Base-by-base conservation (phyloP, 768 basidiomycete genomes). In the Mycena indigotica region DNA sequence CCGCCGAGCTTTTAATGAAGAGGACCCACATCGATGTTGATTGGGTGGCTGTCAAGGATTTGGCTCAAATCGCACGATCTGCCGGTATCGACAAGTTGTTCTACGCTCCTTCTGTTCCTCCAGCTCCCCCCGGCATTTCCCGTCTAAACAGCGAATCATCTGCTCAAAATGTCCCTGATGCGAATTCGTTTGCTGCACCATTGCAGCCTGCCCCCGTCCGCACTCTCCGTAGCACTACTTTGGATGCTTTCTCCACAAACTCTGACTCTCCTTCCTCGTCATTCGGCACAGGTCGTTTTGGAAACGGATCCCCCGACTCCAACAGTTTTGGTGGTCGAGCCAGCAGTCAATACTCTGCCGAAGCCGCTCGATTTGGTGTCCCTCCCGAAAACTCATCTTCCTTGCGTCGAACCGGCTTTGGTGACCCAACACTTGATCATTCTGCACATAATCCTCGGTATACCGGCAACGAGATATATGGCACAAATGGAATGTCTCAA, bases 1-100 rank as follows among this genome's bases (percentile, higher is more conserved):
- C 84, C 8, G 76, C 86, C 25, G 87, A 92, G 60, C 80, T 98
- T 24, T 84, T 91, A 29, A 88, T 95, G 84, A 92, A 89, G 69
- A 85, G 94, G 45, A 84, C 82, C n/a, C 79, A 83, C 60, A 61
- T 89, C 51, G 91, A 93, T 67, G 65, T 67, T 13, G 81, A 86
- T 13, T 93, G 88, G 88, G 81, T 76, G 50, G 75, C 86, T 48
- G 84, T 92, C 6, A 82, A 80, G 52, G 82, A 82, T 48, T 75
- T 90, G 52, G 75, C 80, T 13, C 52, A 63, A 15, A 41, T 59
- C 19, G 62, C 62, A 60, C 76, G 77, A 55, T 80, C 80, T 39
- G 77, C 84, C 48, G 67, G 77, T 65, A 73, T 76, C 39, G 80
- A 77, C 44, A 87, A 83, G 63, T 75, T 91, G 21, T 93, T 92